These are phyloP conservation scores for Tetrahymena thermophila DNA, from an alignment of 73 alveolate species.

Conservation along the genomic window DNA sequence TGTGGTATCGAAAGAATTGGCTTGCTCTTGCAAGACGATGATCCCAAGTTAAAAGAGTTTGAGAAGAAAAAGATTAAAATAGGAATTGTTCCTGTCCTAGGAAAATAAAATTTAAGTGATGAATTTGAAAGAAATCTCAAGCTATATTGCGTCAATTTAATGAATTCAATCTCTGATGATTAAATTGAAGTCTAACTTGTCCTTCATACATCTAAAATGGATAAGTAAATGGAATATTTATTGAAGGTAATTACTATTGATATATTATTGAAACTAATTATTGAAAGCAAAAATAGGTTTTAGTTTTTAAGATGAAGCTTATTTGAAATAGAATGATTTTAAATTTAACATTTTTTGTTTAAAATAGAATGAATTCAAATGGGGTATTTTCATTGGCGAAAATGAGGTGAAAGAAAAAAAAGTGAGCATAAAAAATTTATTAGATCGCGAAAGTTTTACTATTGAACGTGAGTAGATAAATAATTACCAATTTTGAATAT, in stretches of 20 bases:
- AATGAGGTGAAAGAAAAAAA: background rate
- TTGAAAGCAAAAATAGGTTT: background rate
- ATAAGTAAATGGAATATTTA: background rate
- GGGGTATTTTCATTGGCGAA: background rate
- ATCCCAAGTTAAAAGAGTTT: background rate
- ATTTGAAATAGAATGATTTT: background rate
- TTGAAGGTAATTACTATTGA: background rate
- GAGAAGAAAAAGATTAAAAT: background rate
- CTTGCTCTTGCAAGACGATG: background rate
- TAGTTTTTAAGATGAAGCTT: background rate
- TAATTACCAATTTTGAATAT: background rate
- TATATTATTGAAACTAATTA: background rate
- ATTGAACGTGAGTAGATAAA: background rate
- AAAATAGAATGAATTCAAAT: background rate
- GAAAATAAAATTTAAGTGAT: background rate
- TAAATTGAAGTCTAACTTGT: background rate
- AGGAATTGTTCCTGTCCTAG: background rate
- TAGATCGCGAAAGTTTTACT: background rate
- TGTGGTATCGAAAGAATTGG: background rate
- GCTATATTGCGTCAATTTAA: background rate
- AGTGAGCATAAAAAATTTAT: background rate
- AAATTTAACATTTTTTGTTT: background rate
- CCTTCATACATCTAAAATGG: background rate
- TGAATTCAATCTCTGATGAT: background rate
- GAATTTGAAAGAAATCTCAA: background rate